Evolutionary conservation across 2,329 filamentous ascomycete genomes (phyloP), one percentile per base, ranked within the genome.

Genomic region (Chaetomiaceae sp.): DNA sequence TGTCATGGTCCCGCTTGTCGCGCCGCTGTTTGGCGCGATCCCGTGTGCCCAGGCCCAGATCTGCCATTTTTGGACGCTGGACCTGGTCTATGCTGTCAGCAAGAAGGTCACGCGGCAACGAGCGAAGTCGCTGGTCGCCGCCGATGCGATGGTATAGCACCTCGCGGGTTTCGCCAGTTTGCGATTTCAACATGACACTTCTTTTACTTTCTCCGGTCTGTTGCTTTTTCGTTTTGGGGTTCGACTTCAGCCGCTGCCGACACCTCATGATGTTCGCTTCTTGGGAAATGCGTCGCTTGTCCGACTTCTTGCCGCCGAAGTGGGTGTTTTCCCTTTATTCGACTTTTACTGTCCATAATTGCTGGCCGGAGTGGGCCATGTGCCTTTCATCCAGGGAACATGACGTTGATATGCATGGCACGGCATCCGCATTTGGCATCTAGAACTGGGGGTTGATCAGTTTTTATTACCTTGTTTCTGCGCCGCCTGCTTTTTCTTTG

Each of bases 31-130:
- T 56, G 83, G 83, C 15, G 75, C 81, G 0, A 75, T 86, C 15
- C 84, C 84, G 0, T 78, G 79, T 35, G 71, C 81, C 4, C 81
- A 86, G 52, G 84, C 84, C 2, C 77, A 84, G 53, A 64, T 86
- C 45, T 78, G 73, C 58, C 84, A 88, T 60, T 79, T 87, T 58
- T 87, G 81, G 75, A 85, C 80, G 0, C 68, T 82, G 27, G 72
- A 84, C 46, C 62, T 88, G 54, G 79, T 83, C 10, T 88, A 88
- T 64, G 76, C 79, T 0, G 83, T 88, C 58, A 86, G 81, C 68
- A 79, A 81, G 64, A 88, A 87, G 61, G 75, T 79, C 57, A 76
- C 72, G 2, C 66, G 76, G 47, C 70, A 75, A 61, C 65, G 72
- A 53, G 65, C 68, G 26, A 72, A 71, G 48, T 69, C 70, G 3